Base-by-base conservation (phyloP, 2,329 filamentous ascomycete species). In the Penicillium sp. region DNA sequence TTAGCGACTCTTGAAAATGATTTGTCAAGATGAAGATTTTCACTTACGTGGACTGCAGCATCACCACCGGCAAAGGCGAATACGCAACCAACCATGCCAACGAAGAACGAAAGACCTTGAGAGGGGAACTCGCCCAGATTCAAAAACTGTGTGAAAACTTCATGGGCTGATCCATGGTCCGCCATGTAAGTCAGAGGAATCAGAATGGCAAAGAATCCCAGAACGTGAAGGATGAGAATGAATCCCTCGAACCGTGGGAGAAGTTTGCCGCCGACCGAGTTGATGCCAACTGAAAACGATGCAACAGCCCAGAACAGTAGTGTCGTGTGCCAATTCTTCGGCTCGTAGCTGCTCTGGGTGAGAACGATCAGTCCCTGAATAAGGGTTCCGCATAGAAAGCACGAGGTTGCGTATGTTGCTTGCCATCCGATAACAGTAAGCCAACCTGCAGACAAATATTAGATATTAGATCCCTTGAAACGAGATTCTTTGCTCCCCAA, bases 201-300 rank as follows among this genome's bases (percentile, higher is more conserved):
- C 10, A 80, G 61, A 46, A 79, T 75, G 0, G 72, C 77, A 49
- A 80, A 76, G 58, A 80, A 76, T 3, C 77, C 78, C 12, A 75
- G 59, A n/a, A 80, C 64, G 49, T 80, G 78, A 3, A 80, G 57
- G 22, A 77, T 68, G 7, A 79, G 62, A 18, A 78, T 68, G 12
- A 75, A 54, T 1, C 74, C 73, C 59, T 82, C 79, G 36, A 79
- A 64, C 12, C 71, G 63, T 1, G 77, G 76, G 2, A 80, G 62
- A 1, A 72, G 53, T 33, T 66, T 68, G 2, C 71, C 72, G 5
- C 71, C 65, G 11, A 72, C 62, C 1, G 71, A 70, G 53, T 80
- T 80, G 52, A 77, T 68, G 22, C 64, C 58, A 5, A 73, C 55
- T 4, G 65, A 63, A 11, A 75, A 61, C 1, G 66, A 12, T 2